A percentile compares a stretch with the other conserved stretches of the same genome.
These are phyloP conservation scores for Rugonectria rugulosa DNA, from an alignment of 2,329 filamentous ascomycete genomes.

Conservation along the genomic window DNA sequence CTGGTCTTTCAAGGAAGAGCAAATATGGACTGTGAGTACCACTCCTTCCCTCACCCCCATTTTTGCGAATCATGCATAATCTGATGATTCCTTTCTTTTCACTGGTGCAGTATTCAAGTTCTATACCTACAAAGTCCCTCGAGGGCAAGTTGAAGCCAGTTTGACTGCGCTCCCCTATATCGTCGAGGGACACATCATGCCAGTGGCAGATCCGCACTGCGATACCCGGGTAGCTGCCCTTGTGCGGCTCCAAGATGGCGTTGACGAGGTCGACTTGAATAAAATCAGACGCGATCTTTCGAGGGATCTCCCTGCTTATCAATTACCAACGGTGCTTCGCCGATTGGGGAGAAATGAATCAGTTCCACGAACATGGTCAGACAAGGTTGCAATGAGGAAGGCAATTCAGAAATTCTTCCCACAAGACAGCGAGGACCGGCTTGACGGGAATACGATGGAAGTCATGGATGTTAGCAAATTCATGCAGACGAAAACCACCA, in stretches of 20 bases:
- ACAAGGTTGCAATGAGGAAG: conserved; percentile 2
- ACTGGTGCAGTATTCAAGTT: neutral
- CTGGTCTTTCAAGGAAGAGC: neutral
- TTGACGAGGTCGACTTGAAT: neutral
- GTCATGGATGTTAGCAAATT: neutral
- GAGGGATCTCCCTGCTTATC: conserved; percentile 1
- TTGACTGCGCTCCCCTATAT: neutral
- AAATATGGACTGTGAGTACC: neutral
- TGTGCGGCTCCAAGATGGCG: conserved; percentile 3
- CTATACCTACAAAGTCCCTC: neutral
- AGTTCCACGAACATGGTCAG: conserved; percentile 6
- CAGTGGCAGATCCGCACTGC: conserved; percentile 4
- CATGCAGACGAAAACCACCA: neutral
- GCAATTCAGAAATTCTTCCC: conserved; percentile 4
- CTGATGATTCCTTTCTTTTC: neutral
- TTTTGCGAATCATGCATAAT: neutral
- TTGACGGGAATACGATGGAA: neutral
- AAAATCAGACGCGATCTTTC: neutral
- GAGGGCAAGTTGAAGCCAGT: neutral
- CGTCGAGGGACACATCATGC: neutral
- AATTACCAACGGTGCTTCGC: conserved; percentile 1
- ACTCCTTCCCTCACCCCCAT: neutral
- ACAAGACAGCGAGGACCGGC: neutral
- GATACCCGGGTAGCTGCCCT: conserved; percentile 2
- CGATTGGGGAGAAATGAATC: neutral